Base-by-base conservation (phyloP, 768 basidiomycete species). In the Rhizopogon vulgaris region DNA sequence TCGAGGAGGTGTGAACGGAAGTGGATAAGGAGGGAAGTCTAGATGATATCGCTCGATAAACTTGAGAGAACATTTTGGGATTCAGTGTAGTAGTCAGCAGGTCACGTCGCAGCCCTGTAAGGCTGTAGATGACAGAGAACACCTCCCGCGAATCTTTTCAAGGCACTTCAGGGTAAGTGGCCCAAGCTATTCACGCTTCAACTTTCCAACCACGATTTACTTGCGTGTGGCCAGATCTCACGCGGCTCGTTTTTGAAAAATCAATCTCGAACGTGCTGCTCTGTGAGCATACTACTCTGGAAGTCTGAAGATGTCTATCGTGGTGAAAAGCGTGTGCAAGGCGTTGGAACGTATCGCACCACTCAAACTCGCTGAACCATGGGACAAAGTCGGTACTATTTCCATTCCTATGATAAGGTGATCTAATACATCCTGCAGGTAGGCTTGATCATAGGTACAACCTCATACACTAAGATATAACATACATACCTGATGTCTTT, bases 291-390 rank as follows among this genome's bases (percentile, higher is more conserved):
- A n/a, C n/a, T n/a, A n/a, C n/a, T n/a, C n/a, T n/a, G n/a, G n/a
- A 9, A 49, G 15, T 22, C 47, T 52, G 30, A 34, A 15, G 22
- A 56, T 49, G 48, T 56, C 57, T 3, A 18, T 58, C 1, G 41
- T 61, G 24, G 52, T 55, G 6, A 82, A 78, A 64, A 70, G 75
- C 30, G 79, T 85, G 10, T 79, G 78, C 58, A 76, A 71, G 39
- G 82, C 84, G 0, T 87, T 92, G 85, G 86, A 89, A 56, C 78
- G 83, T 25, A 87, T 96, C 56, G 93, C 94, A 1, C 94, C 94
- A 3, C 76, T 92, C 18, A 74, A 80, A 36, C 76, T 96, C 7
- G 94, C 94, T 15, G 93, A 88, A 58, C 81, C 78, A 55, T 97
- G 94, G 93, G 94, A 97, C 63, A 97, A 97, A 70, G 94, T 96